Conservation (phyloP, 2,329 filamentous ascomycete genomes). For the Fusarium sp. region DNA sequence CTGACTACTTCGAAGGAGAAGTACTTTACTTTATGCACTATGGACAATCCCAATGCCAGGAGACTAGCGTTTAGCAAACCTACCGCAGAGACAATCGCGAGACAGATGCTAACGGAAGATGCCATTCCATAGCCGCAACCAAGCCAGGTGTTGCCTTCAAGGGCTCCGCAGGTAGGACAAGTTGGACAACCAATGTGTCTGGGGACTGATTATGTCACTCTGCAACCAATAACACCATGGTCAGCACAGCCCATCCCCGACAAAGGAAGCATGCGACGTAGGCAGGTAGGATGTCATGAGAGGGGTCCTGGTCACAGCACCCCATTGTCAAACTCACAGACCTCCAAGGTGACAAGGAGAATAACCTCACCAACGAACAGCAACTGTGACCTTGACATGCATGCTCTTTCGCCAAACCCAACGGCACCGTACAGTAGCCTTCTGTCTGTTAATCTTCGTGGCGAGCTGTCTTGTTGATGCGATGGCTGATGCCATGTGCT, state of each 20-base stretch:
- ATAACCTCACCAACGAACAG: not conserved
- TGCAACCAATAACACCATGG: slow-evolving; percentile 14
- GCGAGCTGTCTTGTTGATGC: slow-evolving; percentile 33
- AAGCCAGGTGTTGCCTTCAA: not conserved
- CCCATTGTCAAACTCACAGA: not conserved
- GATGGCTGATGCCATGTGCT: slow-evolving; percentile 43
- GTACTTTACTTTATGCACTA: not conserved
- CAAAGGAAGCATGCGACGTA: not conserved
- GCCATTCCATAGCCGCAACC: slow-evolving; percentile 1
- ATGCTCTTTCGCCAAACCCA: not conserved
- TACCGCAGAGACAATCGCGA: slow-evolving; percentile 7
- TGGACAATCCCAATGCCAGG: not conserved
- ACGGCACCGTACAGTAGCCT: not conserved
- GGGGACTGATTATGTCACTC: slow-evolving; percentile 30
- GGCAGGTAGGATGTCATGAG: not conserved
- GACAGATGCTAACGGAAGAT: slow-evolving; percentile 26
- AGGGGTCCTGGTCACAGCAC: not conserved
- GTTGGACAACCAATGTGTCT: slow-evolving; percentile 36
- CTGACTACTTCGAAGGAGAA: slow-evolving; percentile 19
- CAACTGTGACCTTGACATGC: not conserved
- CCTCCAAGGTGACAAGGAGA: too few relatives aligned
- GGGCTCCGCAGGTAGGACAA: slow-evolving; percentile 18
- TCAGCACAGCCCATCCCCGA: slow-evolving; percentile 4
- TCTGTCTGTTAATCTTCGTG: slow-evolving; percentile 26
- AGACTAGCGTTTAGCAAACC: slow-evolving; percentile 1